Evolutionary conservation across 768 basidiomycete genomes (phyloP).

Genomic region (Boletus pseudo-olivaceus): DNA sequence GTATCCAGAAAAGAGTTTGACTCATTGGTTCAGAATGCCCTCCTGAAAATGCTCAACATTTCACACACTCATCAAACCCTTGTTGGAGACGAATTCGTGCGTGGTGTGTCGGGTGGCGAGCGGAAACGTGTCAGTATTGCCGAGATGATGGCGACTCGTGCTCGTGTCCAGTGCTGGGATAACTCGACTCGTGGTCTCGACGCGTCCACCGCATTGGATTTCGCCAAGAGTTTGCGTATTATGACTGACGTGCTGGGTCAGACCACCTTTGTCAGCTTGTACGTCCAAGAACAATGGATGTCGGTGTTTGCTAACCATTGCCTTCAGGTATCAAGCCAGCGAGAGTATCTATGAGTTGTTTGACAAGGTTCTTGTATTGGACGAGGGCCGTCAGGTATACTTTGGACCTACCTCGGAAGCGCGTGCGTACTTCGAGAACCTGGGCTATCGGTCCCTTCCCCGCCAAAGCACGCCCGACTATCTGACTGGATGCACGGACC

Average conservation of each 20-base stretch:
- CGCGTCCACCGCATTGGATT: slow-evolving; percentile 87
- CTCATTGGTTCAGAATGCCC: slow-evolving; percentile 52
- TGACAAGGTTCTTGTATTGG: slow-evolving; percentile 84
- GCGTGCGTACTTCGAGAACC: slow-evolving; percentile 68
- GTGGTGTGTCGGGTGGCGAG: slow-evolving; percentile 77
- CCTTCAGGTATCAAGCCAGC: slow-evolving; percentile 68
- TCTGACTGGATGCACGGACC: slow-evolving; percentile 78
- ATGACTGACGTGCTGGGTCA: slow-evolving; percentile 82
- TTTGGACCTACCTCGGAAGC: slow-evolving; percentile 74
- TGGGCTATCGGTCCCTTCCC: slow-evolving; percentile 72
- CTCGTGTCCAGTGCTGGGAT: slow-evolving; percentile 80
- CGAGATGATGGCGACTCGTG: slow-evolving; percentile 82
- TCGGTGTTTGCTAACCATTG: background rate
- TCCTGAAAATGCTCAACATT: slow-evolving; percentile 81
- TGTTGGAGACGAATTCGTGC: slow-evolving; percentile 84
- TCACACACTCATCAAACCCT: slow-evolving; percentile 73
- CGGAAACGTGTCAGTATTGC: slow-evolving; percentile 80
- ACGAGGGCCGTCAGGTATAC: slow-evolving; percentile 78
- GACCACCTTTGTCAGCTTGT: slow-evolving; percentile 78
- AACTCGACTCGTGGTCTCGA: slow-evolving; percentile 80
- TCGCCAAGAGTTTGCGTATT: slow-evolving; percentile 70
- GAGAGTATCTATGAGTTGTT: slow-evolving; percentile 75
- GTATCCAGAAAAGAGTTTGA: slow-evolving; percentile 59
- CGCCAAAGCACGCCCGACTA: slow-evolving; percentile 87
- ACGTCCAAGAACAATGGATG: slow-evolving; percentile 22